These are phyloP conservation scores for Neobulgaria alba DNA, from an alignment of 2,329 filamentous ascomycete species.

Conservation along the genomic window DNA sequence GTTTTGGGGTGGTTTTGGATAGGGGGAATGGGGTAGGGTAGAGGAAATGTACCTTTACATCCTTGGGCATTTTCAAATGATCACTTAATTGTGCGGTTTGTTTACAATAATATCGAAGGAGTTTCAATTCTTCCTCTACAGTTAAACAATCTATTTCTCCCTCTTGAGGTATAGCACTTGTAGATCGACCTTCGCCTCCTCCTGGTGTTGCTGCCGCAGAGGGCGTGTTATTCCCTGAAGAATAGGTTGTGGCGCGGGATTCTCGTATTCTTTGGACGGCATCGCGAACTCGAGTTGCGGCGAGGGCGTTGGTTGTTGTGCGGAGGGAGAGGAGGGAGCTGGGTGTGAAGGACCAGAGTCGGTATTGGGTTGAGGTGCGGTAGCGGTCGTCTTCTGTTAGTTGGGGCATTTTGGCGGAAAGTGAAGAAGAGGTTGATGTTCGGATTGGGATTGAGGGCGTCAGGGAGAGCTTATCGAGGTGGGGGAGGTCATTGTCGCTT, in stretches of 20 bases:
- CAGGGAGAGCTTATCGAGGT: not conserved
- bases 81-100: conserved; percentile 49
- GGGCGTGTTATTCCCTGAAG: conserved; percentile 26
- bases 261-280: conserved; percentile 43
- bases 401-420: not conserved
- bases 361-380: conserved; percentile 79
- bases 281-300: conserved; percentile 56
- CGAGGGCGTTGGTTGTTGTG: conserved; percentile 68
- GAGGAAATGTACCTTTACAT: conserved; percentile 43
- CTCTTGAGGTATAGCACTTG: conserved; percentile 17
- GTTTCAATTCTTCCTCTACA: conserved; percentile 69
- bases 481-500: not conserved
- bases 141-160: conserved; percentile 70
- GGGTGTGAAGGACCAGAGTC: conserved; percentile 85
- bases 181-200: conserved; percentile 17
- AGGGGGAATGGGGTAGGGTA: not conserved
- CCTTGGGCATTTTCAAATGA: conserved; percentile 50
- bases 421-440: too few relatives aligned
- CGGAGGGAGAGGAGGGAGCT: conserved; percentile 64
- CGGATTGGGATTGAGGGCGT: too few relatives aligned
- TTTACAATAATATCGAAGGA: conserved; percentile 72
- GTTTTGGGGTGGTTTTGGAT: not conserved
- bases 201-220: not conserved
- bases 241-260: conserved; percentile 28
- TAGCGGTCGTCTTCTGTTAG: conserved; percentile 76